These are phyloP conservation scores for Sugiyamaella chiloensis DNA, from an alignment of 805 yeast genomes.

Conservation along the genomic window DNA sequence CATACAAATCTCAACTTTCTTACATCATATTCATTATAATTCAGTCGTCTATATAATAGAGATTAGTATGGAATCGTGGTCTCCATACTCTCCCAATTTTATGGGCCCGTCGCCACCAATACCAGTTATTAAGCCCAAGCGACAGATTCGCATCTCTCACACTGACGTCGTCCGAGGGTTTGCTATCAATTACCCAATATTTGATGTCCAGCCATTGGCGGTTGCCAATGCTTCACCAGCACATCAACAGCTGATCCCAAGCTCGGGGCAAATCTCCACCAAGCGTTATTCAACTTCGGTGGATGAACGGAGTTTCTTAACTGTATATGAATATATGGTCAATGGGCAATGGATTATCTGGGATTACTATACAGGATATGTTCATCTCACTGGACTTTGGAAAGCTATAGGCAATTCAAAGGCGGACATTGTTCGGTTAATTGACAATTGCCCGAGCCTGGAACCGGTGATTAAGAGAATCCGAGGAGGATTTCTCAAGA, in stretches of 20 bases:
- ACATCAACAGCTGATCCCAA: constrained; percentile 21
- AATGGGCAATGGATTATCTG: constrained; percentile 76
- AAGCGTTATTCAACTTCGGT: constrained; percentile 62
- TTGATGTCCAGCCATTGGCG: constrained; percentile 21
- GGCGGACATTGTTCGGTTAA: constrained; percentile 71
- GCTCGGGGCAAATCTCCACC: constrained; percentile 20
- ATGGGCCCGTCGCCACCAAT: too few relatives aligned
- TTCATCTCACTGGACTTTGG: constrained; percentile 87
- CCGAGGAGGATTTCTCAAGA: constrained; percentile 86
- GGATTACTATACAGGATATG: constrained; percentile 83
- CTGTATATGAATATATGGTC: constrained; percentile 69
- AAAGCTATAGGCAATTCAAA: constrained; percentile 65
- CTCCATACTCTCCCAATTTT: too few relatives aligned
- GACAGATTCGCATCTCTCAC: background rate
- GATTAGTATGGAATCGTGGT: too few relatives aligned
- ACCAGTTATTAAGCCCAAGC: background rate
- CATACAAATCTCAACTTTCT: too few relatives aligned
- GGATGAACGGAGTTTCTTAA: constrained; percentile 63
- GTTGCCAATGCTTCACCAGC: constrained; percentile 15
- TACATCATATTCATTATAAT: too few relatives aligned
- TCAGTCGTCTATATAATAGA: too few relatives aligned
- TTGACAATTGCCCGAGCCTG: constrained; percentile 60
- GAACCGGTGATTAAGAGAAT: constrained; percentile 66
- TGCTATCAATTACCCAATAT: constrained; percentile 31
- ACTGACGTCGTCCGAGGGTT: constrained; percentile 14